A percentile compares a stretch with the other conserved stretches of the same genome.
phyloP scores from a whole-genome alignment of 192 early-diverging fungal genomes.

The Funneliformis mosseae region DNA sequence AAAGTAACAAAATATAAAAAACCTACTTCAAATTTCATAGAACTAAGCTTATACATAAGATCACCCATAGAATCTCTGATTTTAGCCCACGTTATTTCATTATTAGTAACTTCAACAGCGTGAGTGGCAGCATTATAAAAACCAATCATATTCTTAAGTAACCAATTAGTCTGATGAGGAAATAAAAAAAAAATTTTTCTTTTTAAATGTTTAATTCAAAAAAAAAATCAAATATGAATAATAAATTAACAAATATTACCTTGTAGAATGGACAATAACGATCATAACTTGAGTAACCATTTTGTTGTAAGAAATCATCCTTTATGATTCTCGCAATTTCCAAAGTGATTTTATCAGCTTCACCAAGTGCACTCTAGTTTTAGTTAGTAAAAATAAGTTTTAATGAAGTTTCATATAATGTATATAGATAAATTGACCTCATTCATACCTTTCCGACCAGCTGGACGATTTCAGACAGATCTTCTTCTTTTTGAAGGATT shows the following conservation, averaged over 20 bases:
- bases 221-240: background rate
- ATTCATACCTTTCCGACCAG: conserved; percentile 89
- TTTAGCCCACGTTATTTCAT: conserved; percentile 92
- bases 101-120: conserved; percentile 89
- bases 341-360: conserved; percentile 98
- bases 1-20: conserved; percentile 24
- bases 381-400: background rate
- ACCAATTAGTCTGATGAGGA: conserved; percentile 75
- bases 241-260: background rate
- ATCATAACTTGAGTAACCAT: conserved; percentile 98
- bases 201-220: background rate
- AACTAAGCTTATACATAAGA: conserved; percentile 93
- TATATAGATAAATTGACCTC: conserved; percentile 9
- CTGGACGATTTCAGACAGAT: conserved; percentile 99
- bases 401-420: background rate
- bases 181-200: background rate
- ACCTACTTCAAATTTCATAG: conserved; percentile 97
- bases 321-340: conserved; percentile 98
- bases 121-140: conserved; percentile 95
- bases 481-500: conserved; percentile 98
- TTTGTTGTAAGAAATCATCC: conserved; percentile 99
- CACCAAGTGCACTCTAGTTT: conserved; percentile 55
- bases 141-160: conserved; percentile 97
- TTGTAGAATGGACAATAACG: conserved; percentile 99
- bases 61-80: conserved; percentile 93